phyloP scores from a whole-genome alignment of 2,329 filamentous ascomycete genomes.

The Chaetomium sp. region DNA sequence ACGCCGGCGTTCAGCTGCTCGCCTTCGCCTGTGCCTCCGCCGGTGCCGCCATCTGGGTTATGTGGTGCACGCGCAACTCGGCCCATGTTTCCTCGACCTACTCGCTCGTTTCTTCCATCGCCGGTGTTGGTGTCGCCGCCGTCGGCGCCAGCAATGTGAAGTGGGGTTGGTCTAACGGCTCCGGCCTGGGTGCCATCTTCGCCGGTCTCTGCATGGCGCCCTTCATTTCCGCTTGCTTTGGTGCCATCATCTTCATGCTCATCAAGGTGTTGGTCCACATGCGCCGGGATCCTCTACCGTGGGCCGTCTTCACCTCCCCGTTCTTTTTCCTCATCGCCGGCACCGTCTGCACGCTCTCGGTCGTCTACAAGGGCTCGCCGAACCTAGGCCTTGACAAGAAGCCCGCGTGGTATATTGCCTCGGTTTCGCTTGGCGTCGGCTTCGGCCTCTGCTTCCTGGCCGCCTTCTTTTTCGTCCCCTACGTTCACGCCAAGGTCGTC shows the following conservation, averaged over 20 bases:
- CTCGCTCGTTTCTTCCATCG: constrained; percentile 69
- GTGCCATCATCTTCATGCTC: constrained; percentile 68
- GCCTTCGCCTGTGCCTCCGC: constrained; percentile 67
- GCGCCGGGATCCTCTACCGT: constrained; percentile 69
- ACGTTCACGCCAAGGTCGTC: constrained; percentile 65
- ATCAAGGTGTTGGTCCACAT: constrained; percentile 73
- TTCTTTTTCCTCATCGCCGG: constrained; percentile 77
- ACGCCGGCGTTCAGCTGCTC: constrained; percentile 68
- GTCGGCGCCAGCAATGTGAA: constrained; percentile 63
- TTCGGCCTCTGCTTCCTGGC: constrained; percentile 61
- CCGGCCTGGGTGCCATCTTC: constrained; percentile 72
- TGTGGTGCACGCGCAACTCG: constrained; percentile 76
- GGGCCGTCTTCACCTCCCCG: constrained; percentile 73
- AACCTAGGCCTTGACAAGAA: constrained; percentile 66
- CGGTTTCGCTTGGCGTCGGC: constrained; percentile 67
- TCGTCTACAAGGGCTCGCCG: constrained; percentile 81
- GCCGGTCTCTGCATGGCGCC: constrained; percentile 73
- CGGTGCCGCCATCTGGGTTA: constrained; percentile 71
- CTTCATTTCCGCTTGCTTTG: constrained; percentile 65
- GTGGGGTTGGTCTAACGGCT: constrained; percentile 70
- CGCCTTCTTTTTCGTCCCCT: constrained; percentile 74
- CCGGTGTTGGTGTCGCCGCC: constrained; percentile 69
- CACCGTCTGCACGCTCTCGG: constrained; percentile 73
- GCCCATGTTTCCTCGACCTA: constrained; percentile 66
- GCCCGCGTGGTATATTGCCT: constrained; percentile 66